These are phyloP conservation scores for Limonium bicolor DNA, from an alignment of 148 eudicot species.

Conservation along the genomic window DNA sequence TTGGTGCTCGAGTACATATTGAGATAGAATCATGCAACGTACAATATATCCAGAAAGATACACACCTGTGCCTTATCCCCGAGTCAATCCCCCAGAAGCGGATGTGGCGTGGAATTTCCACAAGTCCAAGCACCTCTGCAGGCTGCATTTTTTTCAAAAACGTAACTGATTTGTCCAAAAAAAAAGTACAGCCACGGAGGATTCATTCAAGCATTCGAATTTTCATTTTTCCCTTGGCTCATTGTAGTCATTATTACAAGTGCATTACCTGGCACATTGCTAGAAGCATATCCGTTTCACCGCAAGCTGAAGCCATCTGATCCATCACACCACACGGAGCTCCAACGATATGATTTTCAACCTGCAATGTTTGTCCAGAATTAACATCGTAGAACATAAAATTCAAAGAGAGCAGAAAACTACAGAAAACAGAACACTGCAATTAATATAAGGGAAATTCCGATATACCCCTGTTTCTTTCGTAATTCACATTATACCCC, in stretches of 20 bases:
- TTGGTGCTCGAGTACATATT: no score
- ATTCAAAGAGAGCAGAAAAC: no score
- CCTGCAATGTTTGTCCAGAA: constrained; percentile 21
- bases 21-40: no score
- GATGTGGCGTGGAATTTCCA: constrained; percentile 80
- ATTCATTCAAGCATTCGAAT: no score
- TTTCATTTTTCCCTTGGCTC: no score
- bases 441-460: no score
- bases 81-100: constrained; percentile 95
- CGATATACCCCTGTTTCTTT: no score
- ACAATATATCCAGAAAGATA: no score
- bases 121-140: constrained; percentile 88
- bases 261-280: constrained; percentile 89
- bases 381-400: no score
- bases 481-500: no score
- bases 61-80: constrained; percentile 93
- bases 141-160: constrained; percentile 74
- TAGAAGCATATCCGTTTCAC: constrained; percentile 86
- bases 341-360: constrained; percentile 87
- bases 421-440: not conserved
- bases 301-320: constrained; percentile 97
- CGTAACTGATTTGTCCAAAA: no score
- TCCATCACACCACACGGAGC: constrained; percentile 99
- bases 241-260: no score
- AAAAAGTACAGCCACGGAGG: constrained; percentile 1